Evolutionary conservation across 306 rosid species (phyloP).

Genomic region (Cicer chorassanicum): DNA sequence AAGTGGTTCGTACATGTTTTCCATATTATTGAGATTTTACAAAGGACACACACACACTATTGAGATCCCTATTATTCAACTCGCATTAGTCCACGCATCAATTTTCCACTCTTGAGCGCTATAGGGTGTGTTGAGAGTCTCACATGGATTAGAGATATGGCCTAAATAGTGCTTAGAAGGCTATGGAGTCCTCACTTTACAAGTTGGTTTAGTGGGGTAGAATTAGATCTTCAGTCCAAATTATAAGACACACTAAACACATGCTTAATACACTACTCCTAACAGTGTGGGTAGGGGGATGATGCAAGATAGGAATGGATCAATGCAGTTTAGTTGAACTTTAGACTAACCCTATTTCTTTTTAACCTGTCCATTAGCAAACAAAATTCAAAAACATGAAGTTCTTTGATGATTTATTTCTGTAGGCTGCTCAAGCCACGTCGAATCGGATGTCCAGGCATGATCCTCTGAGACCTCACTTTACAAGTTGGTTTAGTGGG

Average conservation of each 20-base stretch:
- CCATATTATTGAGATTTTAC: neutral
- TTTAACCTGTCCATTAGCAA: neutral
- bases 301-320: slow-evolving; percentile 26
- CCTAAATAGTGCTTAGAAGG: slow-evolving; percentile 1
- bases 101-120: neutral
- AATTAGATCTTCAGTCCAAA: neutral
- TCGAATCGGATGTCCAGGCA: too few species aligned
- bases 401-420: too few species aligned
- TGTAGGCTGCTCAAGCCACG: too few species aligned
- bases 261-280: slow-evolving; percentile 9
- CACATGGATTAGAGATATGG: neutral
- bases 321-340: slow-evolving; percentile 21
- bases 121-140: neutral
- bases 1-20: slow-evolving; percentile 41
- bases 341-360: slow-evolving; percentile 27
- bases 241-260: neutral
- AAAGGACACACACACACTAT: neutral
- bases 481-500: neutral
- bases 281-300: slow-evolving; percentile 6
- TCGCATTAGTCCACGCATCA: neutral
- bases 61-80: neutral
- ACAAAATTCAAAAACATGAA: too few species aligned
- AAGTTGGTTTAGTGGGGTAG: neutral
- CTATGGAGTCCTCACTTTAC: neutral
- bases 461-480: neutral